These are phyloP conservation scores for Penicillium longicatenatum DNA, from an alignment of 495 filamentous ascomycete species.

Conservation along the genomic window DNA sequence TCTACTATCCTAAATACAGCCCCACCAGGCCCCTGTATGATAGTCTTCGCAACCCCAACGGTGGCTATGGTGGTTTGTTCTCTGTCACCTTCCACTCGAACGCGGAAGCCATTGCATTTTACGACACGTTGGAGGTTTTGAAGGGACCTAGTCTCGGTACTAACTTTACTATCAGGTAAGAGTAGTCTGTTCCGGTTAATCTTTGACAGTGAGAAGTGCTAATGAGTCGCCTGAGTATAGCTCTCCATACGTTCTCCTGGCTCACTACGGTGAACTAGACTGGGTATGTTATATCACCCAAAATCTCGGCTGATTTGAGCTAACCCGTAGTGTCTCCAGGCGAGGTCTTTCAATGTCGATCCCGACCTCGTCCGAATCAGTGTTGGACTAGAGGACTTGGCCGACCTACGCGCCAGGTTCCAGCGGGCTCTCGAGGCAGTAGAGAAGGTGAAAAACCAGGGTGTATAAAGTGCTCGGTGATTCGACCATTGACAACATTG, in stretches of 20 bases:
- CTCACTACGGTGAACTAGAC: slow-evolving; percentile 89
- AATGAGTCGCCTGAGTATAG: slow-evolving; percentile 31
- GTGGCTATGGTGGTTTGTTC: slow-evolving; percentile 89
- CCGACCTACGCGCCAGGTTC: slow-evolving; percentile 56
- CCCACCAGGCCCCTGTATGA: slow-evolving; percentile 74
- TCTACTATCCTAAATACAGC: slow-evolving; percentile 85
- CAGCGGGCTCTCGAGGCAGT: slow-evolving; percentile 52
- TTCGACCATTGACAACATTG: background rate
- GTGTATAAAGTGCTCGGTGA: background rate
- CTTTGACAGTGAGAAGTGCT: background rate
- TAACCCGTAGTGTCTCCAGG: slow-evolving; percentile 44
- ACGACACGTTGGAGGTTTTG: slow-evolving; percentile 79
- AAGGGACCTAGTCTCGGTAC: slow-evolving; percentile 96
- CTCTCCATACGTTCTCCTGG: slow-evolving; percentile 87
- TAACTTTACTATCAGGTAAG: slow-evolving; percentile 84
- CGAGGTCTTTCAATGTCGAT: slow-evolving; percentile 75
- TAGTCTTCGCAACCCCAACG: slow-evolving; percentile 67
- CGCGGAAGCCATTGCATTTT: slow-evolving; percentile 77
- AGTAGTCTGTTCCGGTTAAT: background rate
- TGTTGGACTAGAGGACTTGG: slow-evolving; percentile 82
- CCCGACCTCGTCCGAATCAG: slow-evolving; percentile 80
- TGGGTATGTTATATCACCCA: slow-evolving; percentile 59
- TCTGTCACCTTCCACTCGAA: slow-evolving; percentile 74
- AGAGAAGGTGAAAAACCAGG: slow-evolving; percentile 23
- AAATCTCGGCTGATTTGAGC: background rate